Conservation (phyloP, 345 rosid genomes). For the Pseudoturritis turrita region DNA sequence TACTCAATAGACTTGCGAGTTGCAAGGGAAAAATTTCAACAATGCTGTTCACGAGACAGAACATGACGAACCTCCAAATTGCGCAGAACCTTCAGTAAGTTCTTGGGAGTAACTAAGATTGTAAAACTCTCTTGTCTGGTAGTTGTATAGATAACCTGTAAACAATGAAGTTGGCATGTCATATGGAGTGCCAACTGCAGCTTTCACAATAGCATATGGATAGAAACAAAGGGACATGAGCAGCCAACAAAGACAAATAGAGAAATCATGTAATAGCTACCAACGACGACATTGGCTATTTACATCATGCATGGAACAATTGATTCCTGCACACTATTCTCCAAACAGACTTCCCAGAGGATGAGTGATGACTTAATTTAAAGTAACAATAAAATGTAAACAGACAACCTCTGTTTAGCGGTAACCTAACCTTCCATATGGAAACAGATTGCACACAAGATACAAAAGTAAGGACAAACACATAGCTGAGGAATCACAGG, state of each 20-base stretch:
- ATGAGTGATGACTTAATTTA: not conserved
- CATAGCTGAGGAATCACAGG: not conserved
- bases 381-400: not conserved
- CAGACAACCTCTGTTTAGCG: not conserved
- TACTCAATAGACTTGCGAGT: not conserved
- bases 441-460: not conserved
- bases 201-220: conserved; percentile 9
- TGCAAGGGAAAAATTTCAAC: not conserved
- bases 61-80: conserved; percentile 72
- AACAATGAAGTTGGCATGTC: conserved; percentile 5
- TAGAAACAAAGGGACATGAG: not conserved
- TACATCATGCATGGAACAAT: conserved; percentile 9
- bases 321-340: conserved; percentile 7
- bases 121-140: conserved; percentile 85
- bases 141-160: conserved; percentile 81
- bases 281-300: not conserved
- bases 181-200: not conserved
- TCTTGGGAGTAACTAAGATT: conserved; percentile 92
- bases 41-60: not conserved
- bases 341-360: not conserved
- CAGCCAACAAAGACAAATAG: not conserved
- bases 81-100: conserved; percentile 74
- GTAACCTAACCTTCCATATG: conserved; percentile 5
- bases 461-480: not conserved
- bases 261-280: not conserved